Evolutionary conservation across 306 rosid genomes (phyloP), one percentile per base, ranked within the genome.

Genomic region (Carpinus viminea): DNA sequence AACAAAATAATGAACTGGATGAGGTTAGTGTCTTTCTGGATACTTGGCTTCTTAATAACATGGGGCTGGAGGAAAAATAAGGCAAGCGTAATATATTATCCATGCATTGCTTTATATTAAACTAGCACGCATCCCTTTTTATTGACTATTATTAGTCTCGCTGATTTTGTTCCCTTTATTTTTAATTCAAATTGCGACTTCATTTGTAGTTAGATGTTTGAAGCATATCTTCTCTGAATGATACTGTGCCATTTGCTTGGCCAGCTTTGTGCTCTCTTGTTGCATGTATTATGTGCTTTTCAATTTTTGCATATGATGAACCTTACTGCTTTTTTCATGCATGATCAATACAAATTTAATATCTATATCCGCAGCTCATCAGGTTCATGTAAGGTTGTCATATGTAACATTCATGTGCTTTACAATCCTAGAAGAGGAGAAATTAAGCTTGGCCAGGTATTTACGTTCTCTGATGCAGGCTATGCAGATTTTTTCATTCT

Each of bases 381-480:
- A 80, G 89, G 68, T 76, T 81, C 87, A 13, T 80, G 88, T 71
- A 91, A 87, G 83, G 91, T 95, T 60, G 93, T 95, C 15, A 53
- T 92, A 81, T 92, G 99, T 77, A 92, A 95, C 84, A 87, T 88
- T 76, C 99, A 95, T 72, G 96, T 95, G 70, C 97, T 95, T 79
- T 95, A 79, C 91, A 95, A 95, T 82, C 97, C 98, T 61, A 91
- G 74, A 6, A 87, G 98, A 77, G 99, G 99, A 80, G 99, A 95
- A 55, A 90, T 95, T 76, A 95, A 95, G 87, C 97, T 95, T 87
- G 99, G 97, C 53, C 98, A 95, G 99, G 98, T 91, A 83, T 53
- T 81, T 74, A 51, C 74, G 80, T 60, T 70, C 76, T 74, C 81
- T 61, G 64, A 57, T 65, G 54, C 51, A 43, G 70, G 53, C 43